Evolutionary conservation across 805 yeast genomes (phyloP).

Genomic region (Saccharomycopsis vini): DNA sequence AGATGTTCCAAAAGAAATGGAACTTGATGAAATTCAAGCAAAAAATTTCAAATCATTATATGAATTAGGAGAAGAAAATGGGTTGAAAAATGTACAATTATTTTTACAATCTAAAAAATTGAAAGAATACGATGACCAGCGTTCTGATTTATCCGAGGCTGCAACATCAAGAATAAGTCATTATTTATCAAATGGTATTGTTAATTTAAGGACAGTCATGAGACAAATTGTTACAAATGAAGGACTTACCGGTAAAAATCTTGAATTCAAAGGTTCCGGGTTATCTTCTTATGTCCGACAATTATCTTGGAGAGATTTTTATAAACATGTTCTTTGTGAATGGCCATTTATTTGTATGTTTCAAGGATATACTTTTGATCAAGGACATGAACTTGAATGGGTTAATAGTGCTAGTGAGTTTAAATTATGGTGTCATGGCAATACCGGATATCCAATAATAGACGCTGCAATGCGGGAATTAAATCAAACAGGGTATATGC

Average conservation of each 20-base stretch:
- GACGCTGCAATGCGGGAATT: conserved; percentile 52
- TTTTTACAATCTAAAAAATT: conserved; percentile 20
- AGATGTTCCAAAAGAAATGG: conserved; percentile 1
- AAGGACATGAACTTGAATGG: conserved; percentile 31
- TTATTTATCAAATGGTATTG: conserved; percentile 38
- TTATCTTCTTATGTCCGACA: conserved; percentile 38
- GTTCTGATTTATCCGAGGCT: conserved; percentile 27
- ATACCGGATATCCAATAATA: conserved; percentile 47
- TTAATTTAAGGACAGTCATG: conserved; percentile 35
- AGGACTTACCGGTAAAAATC: conserved; percentile 21
- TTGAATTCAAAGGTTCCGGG: neutral
- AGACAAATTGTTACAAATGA: conserved; percentile 26
- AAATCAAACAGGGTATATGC: conserved; percentile 43
- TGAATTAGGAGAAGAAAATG: conserved; percentile 31
- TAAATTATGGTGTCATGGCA: conserved; percentile 43
- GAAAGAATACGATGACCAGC: conserved; percentile 26
- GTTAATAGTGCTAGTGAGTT: conserved; percentile 34
- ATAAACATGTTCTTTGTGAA: conserved; percentile 37
- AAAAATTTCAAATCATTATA: conserved; percentile 23
- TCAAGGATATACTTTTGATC: conserved; percentile 33
- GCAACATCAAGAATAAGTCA: conserved; percentile 36
- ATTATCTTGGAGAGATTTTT: conserved; percentile 52
- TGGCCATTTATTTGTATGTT: conserved; percentile 47
- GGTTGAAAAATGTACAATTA: conserved; percentile 16
- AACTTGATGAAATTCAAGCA: neutral